Conservation (phyloP, 2,329 filamentous ascomycete genomes). For the Scleromitrula shiraiana region DNA sequence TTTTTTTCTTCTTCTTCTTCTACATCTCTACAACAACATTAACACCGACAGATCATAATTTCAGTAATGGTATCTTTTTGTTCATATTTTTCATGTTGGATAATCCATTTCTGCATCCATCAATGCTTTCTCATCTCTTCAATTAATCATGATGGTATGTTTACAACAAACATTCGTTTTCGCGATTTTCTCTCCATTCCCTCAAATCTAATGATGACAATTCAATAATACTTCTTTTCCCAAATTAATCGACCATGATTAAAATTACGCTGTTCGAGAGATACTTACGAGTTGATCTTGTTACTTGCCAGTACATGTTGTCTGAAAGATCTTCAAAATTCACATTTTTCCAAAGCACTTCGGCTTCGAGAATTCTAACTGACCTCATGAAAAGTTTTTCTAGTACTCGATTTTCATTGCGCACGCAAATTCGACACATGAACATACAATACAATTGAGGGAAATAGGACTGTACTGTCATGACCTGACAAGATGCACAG, state of each 20-base stretch:
- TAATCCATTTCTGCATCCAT: too few species aligned
- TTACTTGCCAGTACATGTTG: slow-evolving; percentile 87
- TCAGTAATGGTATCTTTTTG: too few species aligned
- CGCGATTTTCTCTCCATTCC: slow-evolving; percentile 1
- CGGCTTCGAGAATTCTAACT: slow-evolving; percentile 10
- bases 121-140: too few species aligned
- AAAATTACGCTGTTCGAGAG: slow-evolving; percentile 60
- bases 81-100: too few species aligned
- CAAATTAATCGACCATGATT: slow-evolving; percentile 83
- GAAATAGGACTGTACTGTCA: not conserved
- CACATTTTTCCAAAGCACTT: not conserved
- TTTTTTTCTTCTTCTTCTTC: too few species aligned
- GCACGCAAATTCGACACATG: not conserved
- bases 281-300: slow-evolving; percentile 53
- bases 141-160: too few species aligned
- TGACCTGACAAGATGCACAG: not conserved
- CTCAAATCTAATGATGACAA: slow-evolving; percentile 54
- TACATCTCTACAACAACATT: too few species aligned
- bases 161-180: not conserved
- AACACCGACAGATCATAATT: too few species aligned
- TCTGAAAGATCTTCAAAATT: slow-evolving; percentile 49
- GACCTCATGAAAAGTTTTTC: slow-evolving; percentile 18
- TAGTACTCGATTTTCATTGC: not conserved
- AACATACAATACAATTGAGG: not conserved
- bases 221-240: slow-evolving; percentile 71